Base-by-base conservation (phyloP, 2,329 filamentous ascomycete genomes). In the Alternaria rosae region DNA sequence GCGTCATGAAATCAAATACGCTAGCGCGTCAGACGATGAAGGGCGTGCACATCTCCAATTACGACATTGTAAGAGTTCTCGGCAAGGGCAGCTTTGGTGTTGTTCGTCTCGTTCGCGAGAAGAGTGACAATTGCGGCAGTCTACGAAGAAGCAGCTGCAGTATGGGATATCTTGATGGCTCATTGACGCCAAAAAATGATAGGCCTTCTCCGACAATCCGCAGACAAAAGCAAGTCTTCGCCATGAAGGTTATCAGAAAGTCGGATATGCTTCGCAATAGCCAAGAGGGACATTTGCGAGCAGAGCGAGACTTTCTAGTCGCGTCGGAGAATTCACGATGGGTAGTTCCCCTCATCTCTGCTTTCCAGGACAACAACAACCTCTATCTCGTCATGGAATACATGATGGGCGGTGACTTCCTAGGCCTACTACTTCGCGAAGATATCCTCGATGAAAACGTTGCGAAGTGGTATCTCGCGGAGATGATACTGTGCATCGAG, bases 311-410 rank as follows among this genome's bases (percentile, higher is more conserved):
- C 72, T 96, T 98, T 67, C 85, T 99, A 8, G 93, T 97, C 25
- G 89, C 91, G 6, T 94, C 93, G 1, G 92, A 95, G 76, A 91
- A 89, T n/a, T 96, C 93, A 6, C 87, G 86, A 63, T 98, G 94
- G 94, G 89, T 97, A 48, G 92, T 98, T 3, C 92, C 94, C 1
- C 83, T 99, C 35, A 86, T 97, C 53, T 86, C 92, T 52, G 95
- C 93, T 73, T 98, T 98, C 68, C 93, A 98, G 78, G 95, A 98
- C 76, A 83, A 87, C 35, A 86, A 87, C 43, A 92, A 92, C 70
- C 84, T 99, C 6, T 98, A 98, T 72, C 87, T 99, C 6, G 91
- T 97, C 54, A 97, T 98, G 93, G 94, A 98, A 62, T 99, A 97
- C 76, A 97, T 97, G 93, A 91, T 96, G 3, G 95, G 94, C 0